Conservation (phyloP, 2,329 filamentous ascomycete species). For the Sporothrix brasiliensis region DNA sequence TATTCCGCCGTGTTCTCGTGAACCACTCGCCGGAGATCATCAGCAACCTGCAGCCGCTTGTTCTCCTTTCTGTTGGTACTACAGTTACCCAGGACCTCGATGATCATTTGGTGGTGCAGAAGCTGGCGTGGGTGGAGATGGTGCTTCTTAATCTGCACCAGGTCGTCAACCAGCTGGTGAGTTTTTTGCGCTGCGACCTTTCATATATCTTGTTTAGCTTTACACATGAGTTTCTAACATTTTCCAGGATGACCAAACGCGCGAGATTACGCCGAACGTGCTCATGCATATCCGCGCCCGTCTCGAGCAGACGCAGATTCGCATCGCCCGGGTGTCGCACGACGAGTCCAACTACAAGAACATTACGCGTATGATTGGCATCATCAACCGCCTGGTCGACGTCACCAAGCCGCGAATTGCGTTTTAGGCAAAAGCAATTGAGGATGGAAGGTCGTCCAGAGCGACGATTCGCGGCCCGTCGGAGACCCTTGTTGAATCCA, state of each 20-base stretch:
- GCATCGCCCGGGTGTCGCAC: conserved; percentile 53
- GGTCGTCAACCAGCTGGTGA: conserved; percentile 55
- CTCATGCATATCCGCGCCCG: conserved; percentile 57
- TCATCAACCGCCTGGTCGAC: conserved; percentile 43
- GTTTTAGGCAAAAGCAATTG: conserved; percentile 19
- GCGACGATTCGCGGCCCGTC: neutral
- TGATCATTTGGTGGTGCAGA: conserved; percentile 56
- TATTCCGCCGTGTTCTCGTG: conserved; percentile 61
- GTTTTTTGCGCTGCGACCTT: conserved; percentile 40
- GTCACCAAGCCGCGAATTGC: conserved; percentile 29
- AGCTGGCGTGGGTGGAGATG: conserved; percentile 63
- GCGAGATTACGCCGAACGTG: conserved; percentile 60
- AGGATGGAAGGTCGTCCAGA: conserved; percentile 1
- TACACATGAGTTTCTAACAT: neutral
- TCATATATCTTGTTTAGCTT: neutral
- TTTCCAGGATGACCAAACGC: conserved; percentile 56
- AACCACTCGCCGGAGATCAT: conserved; percentile 58
- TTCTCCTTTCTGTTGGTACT: conserved; percentile 66
- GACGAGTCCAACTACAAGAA: conserved; percentile 54
- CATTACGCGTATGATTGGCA: conserved; percentile 50
- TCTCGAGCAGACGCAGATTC: conserved; percentile 57
- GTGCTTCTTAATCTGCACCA: conserved; percentile 59
- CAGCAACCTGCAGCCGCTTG: conserved; percentile 60
- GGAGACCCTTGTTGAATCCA: neutral
- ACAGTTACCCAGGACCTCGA: conserved; percentile 64